Base-by-base conservation (phyloP, 2,329 filamentous ascomycete species). In the Beauveria sp. region DNA sequence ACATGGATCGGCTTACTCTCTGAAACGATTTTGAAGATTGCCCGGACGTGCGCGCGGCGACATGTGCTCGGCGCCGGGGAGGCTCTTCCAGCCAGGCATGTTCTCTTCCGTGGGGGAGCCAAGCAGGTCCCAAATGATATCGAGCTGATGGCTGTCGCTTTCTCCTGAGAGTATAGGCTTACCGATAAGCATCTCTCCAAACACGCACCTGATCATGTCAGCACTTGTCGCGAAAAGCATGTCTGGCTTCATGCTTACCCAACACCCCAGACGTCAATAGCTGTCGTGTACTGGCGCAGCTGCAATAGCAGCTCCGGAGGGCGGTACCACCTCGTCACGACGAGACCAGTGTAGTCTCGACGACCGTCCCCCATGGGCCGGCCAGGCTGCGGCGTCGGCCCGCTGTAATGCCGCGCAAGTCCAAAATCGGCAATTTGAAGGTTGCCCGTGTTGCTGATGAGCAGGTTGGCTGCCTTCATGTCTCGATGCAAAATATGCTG, bases 381-480 rank as follows among this genome's bases (percentile, higher is more conserved):
- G 1, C 92, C 92, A 26, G 89, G 79, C 61, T 85, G 83, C 3
- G 94, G 94, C 5, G 88, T 85, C 0, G 84, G 82, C 48, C 96
- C 94, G 64, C 97, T 92, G 71, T 96, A 99, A 68, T 96, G 90
- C 69, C 94, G 84, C 8, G 94, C 94, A 40, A 99, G 83, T 67
- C 94, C 94, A 69, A 99, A 99, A 78, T 99, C 94, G 47, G 92
- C 94, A 74, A 99, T 97, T 73, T 97, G 93, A 12, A 99, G 83
- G 61, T 96, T 88, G 24, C 94, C 94, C 60, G 86, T 83, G 74
- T 99, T 97, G 77, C 90, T 96, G 75, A 99, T 99, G 62, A 99
- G 84, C 37, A 99, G 82, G 71, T 99, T 99, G 70, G 94, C 94
- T 2, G 94, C 94, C 78, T 99, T 99, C 92, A 99, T 97, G 70